Evolutionary conservation across 306 rosid species (phyloP).

Genomic region (Oxytropis ochrocephala): DNA sequence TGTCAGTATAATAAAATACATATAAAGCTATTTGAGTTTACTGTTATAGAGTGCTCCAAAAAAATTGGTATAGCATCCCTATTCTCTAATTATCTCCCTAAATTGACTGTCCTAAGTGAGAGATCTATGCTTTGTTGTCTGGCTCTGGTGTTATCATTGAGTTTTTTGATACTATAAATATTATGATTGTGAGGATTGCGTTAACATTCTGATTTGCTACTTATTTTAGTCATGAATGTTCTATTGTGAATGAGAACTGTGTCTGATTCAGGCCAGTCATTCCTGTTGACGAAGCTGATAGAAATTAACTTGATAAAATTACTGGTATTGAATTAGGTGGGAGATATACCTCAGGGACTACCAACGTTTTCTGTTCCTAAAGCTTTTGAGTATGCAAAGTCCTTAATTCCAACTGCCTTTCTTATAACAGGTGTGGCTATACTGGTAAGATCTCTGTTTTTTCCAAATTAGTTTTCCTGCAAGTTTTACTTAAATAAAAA

Average conservation of each 20-base stretch:
- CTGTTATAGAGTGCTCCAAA: background rate
- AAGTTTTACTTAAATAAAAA: background rate
- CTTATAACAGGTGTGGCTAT: conserved; percentile 96
- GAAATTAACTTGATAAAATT: background rate
- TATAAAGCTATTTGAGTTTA: background rate
- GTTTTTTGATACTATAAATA: background rate
- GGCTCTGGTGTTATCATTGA: conserved; percentile 16
- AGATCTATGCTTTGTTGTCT: conserved; percentile 1
- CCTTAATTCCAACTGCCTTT: conserved; percentile 90
- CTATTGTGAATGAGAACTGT: conserved; percentile 6
- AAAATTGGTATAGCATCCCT: background rate
- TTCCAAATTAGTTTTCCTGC: background rate
- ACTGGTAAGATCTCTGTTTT: conserved; percentile 56
- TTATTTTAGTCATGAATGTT: conserved; percentile 6
- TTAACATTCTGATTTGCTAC: conserved; percentile 5
- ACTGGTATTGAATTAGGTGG: conserved; percentile 57
- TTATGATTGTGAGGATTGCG: background rate
- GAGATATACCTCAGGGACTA: conserved; percentile 92
- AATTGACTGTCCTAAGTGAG: background rate
- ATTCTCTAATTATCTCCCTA: background rate
- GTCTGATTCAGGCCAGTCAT: background rate
- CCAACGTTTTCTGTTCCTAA: conserved; percentile 84
- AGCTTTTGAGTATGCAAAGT: conserved; percentile 50
- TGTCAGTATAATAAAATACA: background rate
- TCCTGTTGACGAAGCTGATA: conserved; percentile 2